Percentiles rank a stretch among this genome's conserved stretches.
Conservation (phyloP, 106 monocot species). For the Apostasia shenzhenica region DNA sequence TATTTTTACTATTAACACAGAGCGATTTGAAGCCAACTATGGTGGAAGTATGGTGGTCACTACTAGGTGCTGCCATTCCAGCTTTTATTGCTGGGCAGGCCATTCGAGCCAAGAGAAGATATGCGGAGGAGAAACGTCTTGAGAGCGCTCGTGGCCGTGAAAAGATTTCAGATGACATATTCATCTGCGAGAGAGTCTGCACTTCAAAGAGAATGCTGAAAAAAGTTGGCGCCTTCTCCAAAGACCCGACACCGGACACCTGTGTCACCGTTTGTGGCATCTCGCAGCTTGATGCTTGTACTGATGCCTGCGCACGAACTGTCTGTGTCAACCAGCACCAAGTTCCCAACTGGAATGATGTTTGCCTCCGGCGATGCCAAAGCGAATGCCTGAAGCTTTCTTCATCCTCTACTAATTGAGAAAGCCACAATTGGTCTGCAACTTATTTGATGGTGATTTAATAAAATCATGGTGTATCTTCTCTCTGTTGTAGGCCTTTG, state of each 20-base stretch:
- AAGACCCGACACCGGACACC: conserved; percentile 85
- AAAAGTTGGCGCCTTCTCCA: conserved; percentile 91
- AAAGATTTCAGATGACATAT: conserved; percentile 84
- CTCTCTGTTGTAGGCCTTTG: too few relatives aligned
- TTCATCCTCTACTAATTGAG: conserved; percentile 21
- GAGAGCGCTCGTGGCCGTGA: conserved; percentile 71
- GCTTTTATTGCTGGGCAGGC: conserved; percentile 68
- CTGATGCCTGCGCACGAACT: conserved; percentile 86
- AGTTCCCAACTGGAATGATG: conserved; percentile 97
- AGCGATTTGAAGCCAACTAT: conserved; percentile 2
- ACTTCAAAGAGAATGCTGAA: conserved; percentile 97
- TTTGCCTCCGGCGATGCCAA: conserved; percentile 87
- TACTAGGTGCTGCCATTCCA: conserved; percentile 80
- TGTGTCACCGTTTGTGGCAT: conserved; percentile 96
- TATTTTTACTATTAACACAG: too few relatives aligned
- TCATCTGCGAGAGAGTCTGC: conserved; percentile 94
- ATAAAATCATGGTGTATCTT: too few relatives aligned
- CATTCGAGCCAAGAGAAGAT: conserved; percentile 52
- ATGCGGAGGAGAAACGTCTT: conserved; percentile 61
- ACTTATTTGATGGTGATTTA: too few relatives aligned
- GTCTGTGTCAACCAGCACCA: conserved; percentile 98
- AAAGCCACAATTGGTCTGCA: too few relatives aligned
- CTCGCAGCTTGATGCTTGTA: conserved; percentile 83
- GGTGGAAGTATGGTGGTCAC: conserved; percentile 84
- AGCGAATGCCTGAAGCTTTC: conserved; percentile 89